Evolutionary conservation across 2,329 filamentous ascomycete species (phyloP), one percentile per base, ranked within the genome.

Genomic region (Botryosphaeria dothidea): DNA sequence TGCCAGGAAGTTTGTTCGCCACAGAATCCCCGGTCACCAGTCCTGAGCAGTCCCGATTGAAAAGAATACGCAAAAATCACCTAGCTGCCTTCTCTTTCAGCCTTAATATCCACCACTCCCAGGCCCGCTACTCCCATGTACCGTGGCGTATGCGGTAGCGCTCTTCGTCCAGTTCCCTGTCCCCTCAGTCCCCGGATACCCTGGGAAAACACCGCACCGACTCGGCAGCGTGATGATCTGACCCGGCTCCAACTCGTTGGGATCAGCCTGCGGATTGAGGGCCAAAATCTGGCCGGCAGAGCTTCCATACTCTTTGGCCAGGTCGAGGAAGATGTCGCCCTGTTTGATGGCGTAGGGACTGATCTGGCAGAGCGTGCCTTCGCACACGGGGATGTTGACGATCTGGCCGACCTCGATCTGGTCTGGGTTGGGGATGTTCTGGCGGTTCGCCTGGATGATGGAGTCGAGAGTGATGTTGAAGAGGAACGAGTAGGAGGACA

Each of bases 301-400:
- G 9, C 68, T 69, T 17, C 49, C 9, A 56, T 69, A 70, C 3
- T 51, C 65, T 7, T 29, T 46, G 0, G 71, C 71, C 29, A 73
- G 54, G 15, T 72, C 67, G 29, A 68, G 61, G 52, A 69, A 73
- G 11, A 69, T 17, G 48, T 73, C 71, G 4, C 70, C 71, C 13
- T 52, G 21, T 25, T 65, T 31, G 49, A 73, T 71, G n/a, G 11
- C 62, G 65, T 71, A 72, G 4, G 68, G 67, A 5, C 66, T 66
- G 31, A 72, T 66, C 11, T 51, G 52, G 64, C 71, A 72, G 49
- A 52, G 43, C 27, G 66, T 70, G 34, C 65, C 60, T 2, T 67
- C 61, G 66, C 71, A 73, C 25, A 72, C 52, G 1, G 71, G 70
- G 9, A 72, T 65, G 63, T 71, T 71, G 65, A 73, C 67, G 46